These are phyloP conservation scores for Cardamine occulta DNA, from an alignment of 345 rosid species.

Conservation along the genomic window DNA sequence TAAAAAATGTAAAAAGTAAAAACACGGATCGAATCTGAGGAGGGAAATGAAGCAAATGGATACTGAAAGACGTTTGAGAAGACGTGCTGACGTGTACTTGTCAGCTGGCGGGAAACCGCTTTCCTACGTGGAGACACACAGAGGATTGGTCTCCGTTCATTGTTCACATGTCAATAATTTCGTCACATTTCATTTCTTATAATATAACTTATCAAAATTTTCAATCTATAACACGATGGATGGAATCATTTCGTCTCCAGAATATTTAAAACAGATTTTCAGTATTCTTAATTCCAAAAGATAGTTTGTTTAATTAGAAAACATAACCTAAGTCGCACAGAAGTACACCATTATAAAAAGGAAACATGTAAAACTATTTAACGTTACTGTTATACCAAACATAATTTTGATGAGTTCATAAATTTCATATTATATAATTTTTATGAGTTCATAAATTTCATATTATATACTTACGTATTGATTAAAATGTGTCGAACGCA, in stretches of 20 bases:
- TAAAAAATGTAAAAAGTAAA: background rate
- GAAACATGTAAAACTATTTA: background rate
- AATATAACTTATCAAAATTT: background rate
- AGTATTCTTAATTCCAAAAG: background rate
- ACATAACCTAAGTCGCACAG: background rate
- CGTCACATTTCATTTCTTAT: slow-evolving; percentile 9
- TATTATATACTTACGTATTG: background rate
- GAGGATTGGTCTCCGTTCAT: slow-evolving; percentile 32
- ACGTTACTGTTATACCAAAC: background rate
- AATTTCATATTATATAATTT: background rate
- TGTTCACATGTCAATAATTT: background rate
- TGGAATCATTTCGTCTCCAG: background rate
- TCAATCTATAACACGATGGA: slow-evolving; percentile 7
- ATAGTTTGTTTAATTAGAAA: background rate
- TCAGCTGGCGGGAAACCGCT: slow-evolving; percentile 51
- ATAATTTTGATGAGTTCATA: background rate
- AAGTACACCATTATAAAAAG: background rate
- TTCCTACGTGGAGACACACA: slow-evolving; percentile 49
- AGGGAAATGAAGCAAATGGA: slow-evolving; percentile 35
- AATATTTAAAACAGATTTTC: background rate
- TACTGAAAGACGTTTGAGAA: slow-evolving; percentile 40
- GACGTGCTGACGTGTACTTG: slow-evolving; percentile 46
- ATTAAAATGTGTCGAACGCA: background rate
- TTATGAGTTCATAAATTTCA: background rate
- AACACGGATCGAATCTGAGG: slow-evolving; percentile 15